These are phyloP conservation scores for Ephemerocybe angulata DNA, from an alignment of 768 basidiomycete species.

Conservation along the genomic window DNA sequence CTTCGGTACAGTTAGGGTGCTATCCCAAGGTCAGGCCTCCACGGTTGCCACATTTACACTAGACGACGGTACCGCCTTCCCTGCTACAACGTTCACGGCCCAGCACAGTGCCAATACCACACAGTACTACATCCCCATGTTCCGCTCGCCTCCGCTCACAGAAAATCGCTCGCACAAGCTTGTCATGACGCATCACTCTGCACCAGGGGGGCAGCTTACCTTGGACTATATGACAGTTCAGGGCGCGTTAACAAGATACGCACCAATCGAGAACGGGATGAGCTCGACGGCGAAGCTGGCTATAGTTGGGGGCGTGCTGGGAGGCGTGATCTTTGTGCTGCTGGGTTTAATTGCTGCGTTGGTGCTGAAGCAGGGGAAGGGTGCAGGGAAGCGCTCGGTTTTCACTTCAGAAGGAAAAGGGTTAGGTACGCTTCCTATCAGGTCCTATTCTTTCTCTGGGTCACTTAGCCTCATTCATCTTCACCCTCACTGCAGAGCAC, in stretches of 20 bases:
- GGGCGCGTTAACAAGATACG: neutral
- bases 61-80: neutral
- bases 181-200: neutral
- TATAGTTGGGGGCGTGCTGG: neutral
- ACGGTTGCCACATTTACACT: neutral
- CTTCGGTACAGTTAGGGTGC: neutral
- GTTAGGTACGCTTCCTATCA: no score
- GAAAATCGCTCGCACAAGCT: neutral
- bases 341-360: neutral
- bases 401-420: no score
- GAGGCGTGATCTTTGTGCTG: neutral
- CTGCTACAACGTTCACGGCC: neutral
- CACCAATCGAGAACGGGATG: neutral
- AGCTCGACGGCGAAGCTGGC: neutral
- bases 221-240: neutral
- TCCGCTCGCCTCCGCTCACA: neutral
- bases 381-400: neutral
- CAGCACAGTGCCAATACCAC: neutral
- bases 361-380: neutral
- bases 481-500: no score
- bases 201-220: neutral
- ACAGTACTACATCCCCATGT: constrained; percentile 2
- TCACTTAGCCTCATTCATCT: no score
- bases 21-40: neutral
- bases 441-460: no score